These are phyloP conservation scores for Mortierella sp. DNA, from an alignment of 371 early-diverging fungal genomes.

Conservation along the genomic window DNA sequence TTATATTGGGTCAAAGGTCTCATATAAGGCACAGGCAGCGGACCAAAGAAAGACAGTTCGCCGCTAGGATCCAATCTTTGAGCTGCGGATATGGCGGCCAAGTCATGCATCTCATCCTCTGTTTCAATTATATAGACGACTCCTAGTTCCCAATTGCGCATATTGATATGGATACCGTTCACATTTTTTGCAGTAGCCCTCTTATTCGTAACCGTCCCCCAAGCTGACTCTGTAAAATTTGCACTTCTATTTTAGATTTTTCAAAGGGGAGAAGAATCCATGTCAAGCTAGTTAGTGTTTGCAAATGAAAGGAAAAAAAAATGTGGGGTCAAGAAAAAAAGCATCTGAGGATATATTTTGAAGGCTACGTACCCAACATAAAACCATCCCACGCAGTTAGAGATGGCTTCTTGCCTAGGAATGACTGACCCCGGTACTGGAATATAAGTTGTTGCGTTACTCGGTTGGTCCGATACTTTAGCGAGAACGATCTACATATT, in stretches of 20 bases:
- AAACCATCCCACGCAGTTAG: slow-evolving; percentile 35
- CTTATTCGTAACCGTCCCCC: slow-evolving; percentile 28
- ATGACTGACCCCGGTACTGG: not conserved
- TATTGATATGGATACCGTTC: slow-evolving; percentile 14
- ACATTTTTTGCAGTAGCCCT: not conserved
- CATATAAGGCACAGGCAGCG: slow-evolving; percentile 41
- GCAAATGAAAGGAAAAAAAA: not conserved
- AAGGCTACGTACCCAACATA: slow-evolving; percentile 36
- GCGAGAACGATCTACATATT: slow-evolving; percentile 16
- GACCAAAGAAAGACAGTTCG: slow-evolving; percentile 43
- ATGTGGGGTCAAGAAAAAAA: not conserved
- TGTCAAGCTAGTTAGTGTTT: too few relatives aligned
- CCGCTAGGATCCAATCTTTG: slow-evolving; percentile 7
- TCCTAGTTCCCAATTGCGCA: slow-evolving; percentile 52
- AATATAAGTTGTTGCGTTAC: not conserved
- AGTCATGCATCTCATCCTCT: slow-evolving; percentile 32
- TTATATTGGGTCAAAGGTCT: slow-evolving; percentile 35
- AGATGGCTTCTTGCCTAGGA: not conserved
- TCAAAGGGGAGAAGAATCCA: not conserved
- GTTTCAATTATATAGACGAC: slow-evolving; percentile 40
- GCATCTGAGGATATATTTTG: not conserved
- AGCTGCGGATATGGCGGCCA: not conserved
- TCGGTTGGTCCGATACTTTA: not conserved
- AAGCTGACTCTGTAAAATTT: slow-evolving; percentile 52
- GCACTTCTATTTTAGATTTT: slow-evolving; percentile 27